Conservation (phyloP, 1,284 basidiomycete species). For the Sporisorium exsertum region DNA sequence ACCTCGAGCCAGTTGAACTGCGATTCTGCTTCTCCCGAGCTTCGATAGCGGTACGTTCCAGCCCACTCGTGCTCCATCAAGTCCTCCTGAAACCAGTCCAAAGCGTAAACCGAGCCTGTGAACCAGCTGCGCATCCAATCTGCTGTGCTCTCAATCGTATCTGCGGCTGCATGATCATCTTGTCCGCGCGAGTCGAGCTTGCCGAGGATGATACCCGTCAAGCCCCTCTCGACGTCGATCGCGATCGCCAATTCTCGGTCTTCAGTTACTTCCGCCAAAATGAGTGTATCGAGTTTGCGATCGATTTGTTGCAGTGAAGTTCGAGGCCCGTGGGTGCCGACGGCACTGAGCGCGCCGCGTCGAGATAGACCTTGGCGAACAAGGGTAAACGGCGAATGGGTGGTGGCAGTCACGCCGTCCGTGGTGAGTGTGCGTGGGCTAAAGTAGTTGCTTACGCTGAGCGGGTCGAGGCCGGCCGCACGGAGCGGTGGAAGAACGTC, state of each 20-base stretch:
- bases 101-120: not conserved
- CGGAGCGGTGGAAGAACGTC: not conserved
- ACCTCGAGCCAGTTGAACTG: slow-evolving; percentile 3
- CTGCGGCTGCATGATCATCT: no score
- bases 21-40: no score
- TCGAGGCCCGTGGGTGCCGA: not conserved
- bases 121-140: not conserved
- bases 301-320: not conserved
- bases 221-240: not conserved
- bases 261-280: not conserved
- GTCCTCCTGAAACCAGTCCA: not conserved
- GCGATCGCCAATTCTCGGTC: not conserved
- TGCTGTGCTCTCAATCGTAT: not conserved
- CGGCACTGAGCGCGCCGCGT: not conserved
- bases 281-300: not conserved
- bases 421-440: not conserved
- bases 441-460: not conserved
- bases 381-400: not conserved
- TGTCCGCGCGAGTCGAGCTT: no score
- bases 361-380: not conserved
- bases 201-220: not conserved
- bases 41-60: not conserved
- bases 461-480: not conserved
- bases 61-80: not conserved
- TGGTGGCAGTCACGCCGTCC: not conserved